These are phyloP conservation scores for Aspergillus panamensis DNA, from an alignment of 495 filamentous ascomycete species.

Conservation along the genomic window DNA sequence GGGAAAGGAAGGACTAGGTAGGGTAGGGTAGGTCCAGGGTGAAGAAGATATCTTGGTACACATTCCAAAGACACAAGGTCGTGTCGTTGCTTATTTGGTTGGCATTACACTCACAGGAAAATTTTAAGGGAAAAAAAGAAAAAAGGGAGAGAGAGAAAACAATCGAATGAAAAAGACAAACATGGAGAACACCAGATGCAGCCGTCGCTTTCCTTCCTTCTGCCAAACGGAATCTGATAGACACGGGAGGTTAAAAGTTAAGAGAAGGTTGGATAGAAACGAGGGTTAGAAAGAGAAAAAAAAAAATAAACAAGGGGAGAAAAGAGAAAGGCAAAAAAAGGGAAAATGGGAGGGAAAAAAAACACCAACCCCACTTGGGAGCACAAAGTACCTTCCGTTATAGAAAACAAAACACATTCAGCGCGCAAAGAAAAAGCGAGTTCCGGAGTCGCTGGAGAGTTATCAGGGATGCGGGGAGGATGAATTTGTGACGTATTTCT, in stretches of 20 bases:
- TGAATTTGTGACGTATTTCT: conserved; percentile 20
- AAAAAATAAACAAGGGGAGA: conserved; percentile 14
- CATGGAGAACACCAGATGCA: conserved; percentile 31
- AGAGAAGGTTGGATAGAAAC: conserved; percentile 17
- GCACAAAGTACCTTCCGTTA: conserved; percentile 27
- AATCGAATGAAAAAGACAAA: conserved; percentile 23
- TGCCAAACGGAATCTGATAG: conserved; percentile 33
- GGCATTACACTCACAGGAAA: conserved; percentile 33
- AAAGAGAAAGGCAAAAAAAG: conserved; percentile 21
- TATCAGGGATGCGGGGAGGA: conserved; percentile 18
- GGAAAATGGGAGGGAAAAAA: conserved; percentile 22
- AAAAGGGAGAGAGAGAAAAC: conserved; percentile 21
- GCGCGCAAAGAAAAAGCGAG: conserved; percentile 20
- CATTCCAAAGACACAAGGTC: conserved; percentile 26
- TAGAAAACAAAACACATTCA: conserved; percentile 23
- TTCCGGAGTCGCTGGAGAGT: conserved; percentile 22
- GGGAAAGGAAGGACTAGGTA: conserved; percentile 1
- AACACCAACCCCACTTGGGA: conserved; percentile 21
- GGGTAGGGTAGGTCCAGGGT: neutral
- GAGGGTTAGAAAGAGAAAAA: conserved; percentile 13
- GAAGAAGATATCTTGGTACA: conserved; percentile 11
- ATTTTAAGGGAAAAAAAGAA: conserved; percentile 25
- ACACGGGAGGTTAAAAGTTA: conserved; percentile 27
- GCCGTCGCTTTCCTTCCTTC: conserved; percentile 35
- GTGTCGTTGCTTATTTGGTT: conserved; percentile 35